Base-by-base conservation (phyloP, 257 asterid species). In the Leptodermis oblonga region DNA sequence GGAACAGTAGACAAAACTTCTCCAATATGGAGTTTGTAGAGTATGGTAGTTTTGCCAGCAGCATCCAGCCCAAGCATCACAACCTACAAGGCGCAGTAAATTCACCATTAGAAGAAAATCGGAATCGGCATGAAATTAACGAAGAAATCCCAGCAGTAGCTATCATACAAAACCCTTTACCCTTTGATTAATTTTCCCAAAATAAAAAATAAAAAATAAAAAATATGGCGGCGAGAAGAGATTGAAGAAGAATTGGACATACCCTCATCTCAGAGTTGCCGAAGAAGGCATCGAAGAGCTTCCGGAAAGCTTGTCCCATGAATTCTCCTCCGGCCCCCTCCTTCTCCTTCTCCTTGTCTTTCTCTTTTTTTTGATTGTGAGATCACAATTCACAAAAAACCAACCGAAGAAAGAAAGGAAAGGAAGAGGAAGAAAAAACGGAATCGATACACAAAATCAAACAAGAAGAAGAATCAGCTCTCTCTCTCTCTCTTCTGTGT, bases 1-100 rank as follows among this genome's bases (percentile, higher is more conserved):
- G 99, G 97, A 81, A 91, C 99, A 5, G 99, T 94, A 39, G 99
- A 94, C 74, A 94, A 78, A 82, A 91, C 96, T 85, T 94, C 99
- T 62, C 99, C 97, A 70, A 94, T 87, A 82, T 94, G 98, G 84
- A 94, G 92, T 82, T 94, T 94, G 77, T 94, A 91, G 58, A 94
- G 86, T 70, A 94, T 91, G 7, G 99, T 94, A 74, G 99, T 94
- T 92, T 94, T 94, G 63, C 99, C 99, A 84, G 99, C 99, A 60
- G 98, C 98, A 80, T 94, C 99, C 71, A 94, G 87, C 58, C 99
- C 99, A 75, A 94, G 97, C 99, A 91, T 94, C 76, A 94, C 98
- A 81, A 94, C 99, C 99, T 94, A 70, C 59, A 52, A 52, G 12
- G 18, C 51, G 43, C 43, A 4, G 43, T 10, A n/a, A n/a, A n/a